phyloP scores from a whole-genome alignment of 2,329 filamentous ascomycete genomes.

The Amauroascus niger region DNA sequence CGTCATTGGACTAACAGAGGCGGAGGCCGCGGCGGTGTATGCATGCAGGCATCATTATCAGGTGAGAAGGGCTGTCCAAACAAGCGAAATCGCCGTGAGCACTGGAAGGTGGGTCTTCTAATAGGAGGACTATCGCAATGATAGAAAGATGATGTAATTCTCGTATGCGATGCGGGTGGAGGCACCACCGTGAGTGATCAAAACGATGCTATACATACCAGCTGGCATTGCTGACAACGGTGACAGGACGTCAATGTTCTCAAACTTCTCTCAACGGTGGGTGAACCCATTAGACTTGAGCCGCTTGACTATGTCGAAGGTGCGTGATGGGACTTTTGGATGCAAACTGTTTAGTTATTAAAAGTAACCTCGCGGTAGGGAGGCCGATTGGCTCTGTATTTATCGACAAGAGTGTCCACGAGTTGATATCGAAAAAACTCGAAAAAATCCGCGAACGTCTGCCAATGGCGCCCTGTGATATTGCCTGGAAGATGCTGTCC shows the following conservation, averaged over 20 bases:
- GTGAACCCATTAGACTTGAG: conserved; percentile 22
- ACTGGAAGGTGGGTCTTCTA: neutral
- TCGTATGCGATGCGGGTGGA: conserved; percentile 13
- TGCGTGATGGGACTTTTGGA: neutral
- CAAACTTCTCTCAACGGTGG: conserved; percentile 22
- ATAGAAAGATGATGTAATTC: conserved; percentile 12
- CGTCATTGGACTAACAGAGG: conserved; percentile 11
- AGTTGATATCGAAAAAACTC: conserved; percentile 21
- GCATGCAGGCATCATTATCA: conserved; percentile 27
- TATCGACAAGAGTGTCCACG: conserved; percentile 27
- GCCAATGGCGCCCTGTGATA: conserved; percentile 3
- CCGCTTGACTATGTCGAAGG: conserved; percentile 19
- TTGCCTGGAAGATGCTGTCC: conserved; percentile 9
- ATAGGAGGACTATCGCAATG: neutral
- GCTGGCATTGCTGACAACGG: neutral
- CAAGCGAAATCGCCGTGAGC: neutral
- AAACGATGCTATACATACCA: neutral
- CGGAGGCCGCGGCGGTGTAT: conserved; percentile 13
- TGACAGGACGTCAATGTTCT: conserved; percentile 12
- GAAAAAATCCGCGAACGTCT: conserved; percentile 19
- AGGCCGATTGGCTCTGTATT: conserved; percentile 31
- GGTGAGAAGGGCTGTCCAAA: conserved; percentile 5
- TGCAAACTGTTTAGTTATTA: neutral
- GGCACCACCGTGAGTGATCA: conserved; percentile 8
- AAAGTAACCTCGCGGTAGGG: conserved; percentile 17